Evolutionary conservation across 1,139 yeast genomes (phyloP).

Genomic region (Meyerozyma elateridarum): DNA sequence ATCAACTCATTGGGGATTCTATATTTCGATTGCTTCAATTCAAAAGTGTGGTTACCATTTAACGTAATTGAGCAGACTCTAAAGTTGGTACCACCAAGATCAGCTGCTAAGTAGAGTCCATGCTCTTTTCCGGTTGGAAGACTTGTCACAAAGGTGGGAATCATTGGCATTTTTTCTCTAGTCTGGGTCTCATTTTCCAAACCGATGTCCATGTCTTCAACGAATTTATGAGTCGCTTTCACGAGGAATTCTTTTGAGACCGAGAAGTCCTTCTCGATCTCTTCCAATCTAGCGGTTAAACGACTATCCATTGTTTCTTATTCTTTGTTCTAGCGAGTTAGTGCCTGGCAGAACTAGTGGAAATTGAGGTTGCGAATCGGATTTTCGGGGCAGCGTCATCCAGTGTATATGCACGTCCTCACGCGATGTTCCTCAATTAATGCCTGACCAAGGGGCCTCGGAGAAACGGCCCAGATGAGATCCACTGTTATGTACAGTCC

Average conservation of each 20-base stretch:
- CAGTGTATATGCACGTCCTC: no score
- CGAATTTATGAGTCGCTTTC: constrained; percentile 61
- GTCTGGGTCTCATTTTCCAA: constrained; percentile 35
- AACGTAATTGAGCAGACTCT: constrained; percentile 81
- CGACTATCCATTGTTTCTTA: constrained; percentile 26
- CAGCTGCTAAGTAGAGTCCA: constrained; percentile 78
- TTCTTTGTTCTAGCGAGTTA: no score
- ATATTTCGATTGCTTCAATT: constrained; percentile 64
- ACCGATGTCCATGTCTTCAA: constrained; percentile 59
- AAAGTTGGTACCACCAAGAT: constrained; percentile 85
- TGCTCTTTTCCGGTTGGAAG: constrained; percentile 79
- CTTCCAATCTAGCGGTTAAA: constrained; percentile 35
- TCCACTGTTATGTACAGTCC: no score
- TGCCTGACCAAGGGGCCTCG: no score
- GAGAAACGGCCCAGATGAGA: no score
- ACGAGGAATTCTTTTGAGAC: constrained; percentile 49
- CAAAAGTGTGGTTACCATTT: constrained; percentile 76
- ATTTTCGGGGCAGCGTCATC: no score
- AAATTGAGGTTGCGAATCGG: no score
- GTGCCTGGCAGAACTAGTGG: no score
- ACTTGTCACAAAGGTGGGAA: constrained; percentile 76
- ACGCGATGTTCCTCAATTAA: no score
- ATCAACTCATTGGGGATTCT: constrained; percentile 71
- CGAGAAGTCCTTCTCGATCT: constrained; percentile 51
- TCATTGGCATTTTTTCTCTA: constrained; percentile 70